Evolutionary conservation across 768 basidiomycete genomes (phyloP).

Genomic region (Leccinum imitatum): DNA sequence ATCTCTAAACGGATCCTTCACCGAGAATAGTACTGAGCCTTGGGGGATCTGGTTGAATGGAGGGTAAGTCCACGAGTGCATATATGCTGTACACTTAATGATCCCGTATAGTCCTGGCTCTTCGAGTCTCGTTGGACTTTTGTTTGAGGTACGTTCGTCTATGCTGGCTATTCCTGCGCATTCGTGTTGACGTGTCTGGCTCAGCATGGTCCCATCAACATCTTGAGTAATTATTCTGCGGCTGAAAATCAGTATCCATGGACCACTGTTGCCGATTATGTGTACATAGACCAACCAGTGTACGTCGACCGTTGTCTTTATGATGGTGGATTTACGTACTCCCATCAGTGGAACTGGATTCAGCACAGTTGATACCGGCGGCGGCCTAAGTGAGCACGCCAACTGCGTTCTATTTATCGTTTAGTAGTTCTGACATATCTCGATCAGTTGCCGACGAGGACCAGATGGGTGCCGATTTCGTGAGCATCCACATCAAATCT

Average conservation of each 20-base stretch:
- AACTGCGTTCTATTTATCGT: not conserved
- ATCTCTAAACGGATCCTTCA: slow-evolving; percentile 54
- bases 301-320: slow-evolving; percentile 15
- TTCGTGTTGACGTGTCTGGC: not conserved
- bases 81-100: not conserved
- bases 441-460: slow-evolving; percentile 57
- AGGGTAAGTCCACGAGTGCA: slow-evolving; percentile 41
- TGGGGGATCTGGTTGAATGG: slow-evolving; percentile 77
- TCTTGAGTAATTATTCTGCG: slow-evolving; percentile 48
- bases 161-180: not conserved
- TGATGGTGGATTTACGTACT: not conserved
- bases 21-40: slow-evolving; percentile 42
- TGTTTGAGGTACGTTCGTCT: slow-evolving; percentile 51
- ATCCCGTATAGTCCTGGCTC: slow-evolving; percentile 51
- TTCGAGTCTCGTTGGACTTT: slow-evolving; percentile 61
- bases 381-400: slow-evolving; percentile 44
- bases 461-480: slow-evolving; percentile 52
- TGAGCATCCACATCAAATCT: slow-evolving; percentile 24
- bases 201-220: slow-evolving; percentile 67
- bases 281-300: slow-evolving; percentile 76
- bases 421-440: not conserved
- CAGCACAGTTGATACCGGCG: slow-evolving; percentile 57
- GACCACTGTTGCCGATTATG: slow-evolving; percentile 50
- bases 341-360: slow-evolving; percentile 54
- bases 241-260: slow-evolving; percentile 54